These are phyloP conservation scores for Xylariaceae sp. DNA, from an alignment of 2,329 filamentous ascomycete species.

Conservation along the genomic window DNA sequence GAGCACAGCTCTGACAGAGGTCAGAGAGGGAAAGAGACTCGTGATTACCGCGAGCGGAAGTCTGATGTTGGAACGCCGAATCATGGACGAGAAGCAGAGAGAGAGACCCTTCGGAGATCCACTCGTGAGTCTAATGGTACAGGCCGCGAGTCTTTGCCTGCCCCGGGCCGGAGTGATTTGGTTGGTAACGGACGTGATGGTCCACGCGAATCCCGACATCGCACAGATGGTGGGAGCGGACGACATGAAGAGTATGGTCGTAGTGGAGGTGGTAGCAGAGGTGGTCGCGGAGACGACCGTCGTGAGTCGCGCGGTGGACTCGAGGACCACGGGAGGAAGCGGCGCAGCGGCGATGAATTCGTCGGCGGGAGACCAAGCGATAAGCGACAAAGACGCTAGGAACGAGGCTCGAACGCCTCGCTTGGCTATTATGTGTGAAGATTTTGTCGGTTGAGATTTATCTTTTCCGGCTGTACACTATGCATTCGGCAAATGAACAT, in stretches of 20 bases:
- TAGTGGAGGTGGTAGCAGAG: conserved; percentile 29
- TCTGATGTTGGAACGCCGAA: conserved; percentile 18
- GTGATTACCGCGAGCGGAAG: conserved; percentile 26
- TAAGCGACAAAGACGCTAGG: conserved; percentile 48
- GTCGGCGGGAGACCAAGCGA: conserved; percentile 32
- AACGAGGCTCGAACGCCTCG: conserved; percentile 5
- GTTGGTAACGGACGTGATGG: conserved; percentile 22
- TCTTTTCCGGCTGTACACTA: conserved; percentile 17
- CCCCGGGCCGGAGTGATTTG: conserved; percentile 16
- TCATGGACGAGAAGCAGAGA: conserved; percentile 25
- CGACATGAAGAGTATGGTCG: conserved; percentile 28
- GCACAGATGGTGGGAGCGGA: conserved; percentile 23
- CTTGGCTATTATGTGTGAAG: conserved; percentile 8
- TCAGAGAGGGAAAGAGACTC: conserved; percentile 32
- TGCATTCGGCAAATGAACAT: conserved; percentile 2
- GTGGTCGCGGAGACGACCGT: conserved; percentile 32
- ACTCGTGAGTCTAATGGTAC: conserved; percentile 18
- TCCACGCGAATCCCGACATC: conserved; percentile 26
- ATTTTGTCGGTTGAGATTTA: conserved; percentile 4
- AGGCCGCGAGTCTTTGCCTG: conserved; percentile 16
- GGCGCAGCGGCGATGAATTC: conserved; percentile 47
- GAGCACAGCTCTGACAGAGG: conserved; percentile 46
- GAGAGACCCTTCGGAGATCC: conserved; percentile 25
- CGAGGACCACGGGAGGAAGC: conserved; percentile 34
- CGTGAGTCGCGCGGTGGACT: conserved; percentile 29